These are phyloP conservation scores for Cymodocea nodosa DNA, from an alignment of 116 monocot species.

Conservation along the genomic window DNA sequence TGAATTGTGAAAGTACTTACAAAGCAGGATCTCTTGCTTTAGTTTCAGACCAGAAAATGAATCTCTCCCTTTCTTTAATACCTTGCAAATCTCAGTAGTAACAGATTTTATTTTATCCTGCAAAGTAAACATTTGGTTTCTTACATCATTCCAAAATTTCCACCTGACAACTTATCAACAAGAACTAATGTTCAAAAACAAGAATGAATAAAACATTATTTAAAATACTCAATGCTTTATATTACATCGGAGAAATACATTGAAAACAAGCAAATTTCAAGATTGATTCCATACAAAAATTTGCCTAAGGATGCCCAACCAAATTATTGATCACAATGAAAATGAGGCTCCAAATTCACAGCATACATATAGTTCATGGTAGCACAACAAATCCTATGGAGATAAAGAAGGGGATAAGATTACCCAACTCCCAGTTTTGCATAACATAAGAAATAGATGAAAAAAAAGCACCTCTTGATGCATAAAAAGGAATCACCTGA, in stretches of 20 bases:
- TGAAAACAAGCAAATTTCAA: too few species aligned
- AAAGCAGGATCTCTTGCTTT: conserved; percentile 88
- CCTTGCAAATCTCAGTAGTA: conserved; percentile 47
- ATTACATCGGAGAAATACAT: too few species aligned
- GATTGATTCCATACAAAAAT: too few species aligned
- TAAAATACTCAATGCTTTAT: too few species aligned
- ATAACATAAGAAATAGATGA: conserved; percentile 4
- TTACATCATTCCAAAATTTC: neutral
- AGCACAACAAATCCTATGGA: neutral
- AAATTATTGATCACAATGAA: too few species aligned
- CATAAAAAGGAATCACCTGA: conserved; percentile 42
- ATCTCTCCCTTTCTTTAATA: conserved; percentile 59
- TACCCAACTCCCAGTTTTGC: neutral
- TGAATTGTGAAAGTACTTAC: conserved; percentile 28
- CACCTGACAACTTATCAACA: neutral
- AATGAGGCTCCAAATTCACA: too few species aligned
- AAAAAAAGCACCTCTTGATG: too few species aligned
- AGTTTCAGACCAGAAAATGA: conserved; percentile 75
- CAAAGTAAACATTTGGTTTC: neutral
- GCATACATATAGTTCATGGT: too few species aligned
- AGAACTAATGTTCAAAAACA: neutral
- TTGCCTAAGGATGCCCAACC: too few species aligned
- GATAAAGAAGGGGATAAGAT: neutral
- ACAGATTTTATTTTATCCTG: conserved; percentile 71
- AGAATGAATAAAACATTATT: too few species aligned